Evolutionary conservation across 2,329 filamentous ascomycete species (phyloP).

Genomic region (Cordyceps farinosa): DNA sequence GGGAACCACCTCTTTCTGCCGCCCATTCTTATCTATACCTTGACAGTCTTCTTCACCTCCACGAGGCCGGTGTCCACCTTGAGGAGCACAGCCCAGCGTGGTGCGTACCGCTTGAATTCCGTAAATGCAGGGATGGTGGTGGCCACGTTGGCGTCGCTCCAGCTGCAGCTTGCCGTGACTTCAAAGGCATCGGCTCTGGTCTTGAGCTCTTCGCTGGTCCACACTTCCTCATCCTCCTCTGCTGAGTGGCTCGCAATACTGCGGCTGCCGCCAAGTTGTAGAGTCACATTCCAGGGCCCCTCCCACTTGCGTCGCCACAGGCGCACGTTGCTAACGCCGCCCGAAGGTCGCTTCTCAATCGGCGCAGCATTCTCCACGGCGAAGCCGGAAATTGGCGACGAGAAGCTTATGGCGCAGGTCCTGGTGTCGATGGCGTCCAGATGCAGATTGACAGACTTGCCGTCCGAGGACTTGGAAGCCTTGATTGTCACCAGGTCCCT

Average conservation of each 20-base stretch:
- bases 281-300: constrained; percentile 65
- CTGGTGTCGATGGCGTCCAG: constrained; percentile 73
- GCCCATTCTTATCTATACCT: constrained; percentile 42
- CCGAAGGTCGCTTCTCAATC: constrained; percentile 58
- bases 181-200: constrained; percentile 37
- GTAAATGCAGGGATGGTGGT: constrained; percentile 78
- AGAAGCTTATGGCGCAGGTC: constrained; percentile 70
- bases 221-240: background rate
- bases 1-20: background rate
- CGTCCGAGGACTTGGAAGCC: constrained; percentile 29
- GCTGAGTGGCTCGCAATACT: background rate
- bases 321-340: constrained; percentile 64
- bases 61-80: constrained; percentile 77
- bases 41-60: constrained; percentile 71
- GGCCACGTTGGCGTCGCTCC: constrained; percentile 76
- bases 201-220: background rate
- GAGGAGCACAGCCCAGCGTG: constrained; percentile 73
- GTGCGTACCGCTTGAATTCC: constrained; percentile 72
- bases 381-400: constrained; percentile 63
- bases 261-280: constrained; percentile 25
- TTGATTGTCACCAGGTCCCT: constrained; percentile 61
- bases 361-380: constrained; percentile 56
- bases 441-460: constrained; percentile 56
- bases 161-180: constrained; percentile 72
- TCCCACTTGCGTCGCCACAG: constrained; percentile 83